Base-by-base conservation (phyloP, 176 grass and related monocot species). In the Coix lacrymajobi region DNA sequence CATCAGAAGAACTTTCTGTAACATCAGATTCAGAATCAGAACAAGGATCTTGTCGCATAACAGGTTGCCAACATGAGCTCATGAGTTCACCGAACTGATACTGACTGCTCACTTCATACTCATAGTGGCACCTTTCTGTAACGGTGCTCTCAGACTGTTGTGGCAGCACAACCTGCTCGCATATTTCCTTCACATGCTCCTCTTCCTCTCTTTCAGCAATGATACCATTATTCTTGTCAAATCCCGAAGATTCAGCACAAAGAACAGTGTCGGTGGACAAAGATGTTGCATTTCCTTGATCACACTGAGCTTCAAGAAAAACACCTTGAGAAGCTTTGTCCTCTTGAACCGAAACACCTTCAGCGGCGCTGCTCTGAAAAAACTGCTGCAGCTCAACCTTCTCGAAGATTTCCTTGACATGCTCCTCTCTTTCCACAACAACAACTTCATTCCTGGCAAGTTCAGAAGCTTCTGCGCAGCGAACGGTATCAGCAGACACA, bases 41-140 rank as follows among this genome's bases (percentile, higher is more conserved):
- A 39, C 67, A 78, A 52, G 58, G 60, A 49, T 87, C 84, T 19
- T 41, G 84, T 69, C 75, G 86, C 4, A 16, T 68, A 73, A 90
- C 68, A 83, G 84, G 88, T 79, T 90, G 67, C 88, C 88, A 90
- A 69, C 84, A 90, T 41, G 88, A 79, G 41, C 79, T 83, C 88
- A 90, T 90, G 51, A 87, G 65, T 66, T 90, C 88, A 75, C 88
- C 84, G 4, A 90, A 68, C 67, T 86, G 88, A 74, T 74, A 87
- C 31, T 82, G 79, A 66, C 71, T 7, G 2, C 62, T 31, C 19
- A 73, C 34, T 67, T 66, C 62, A 66, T 11, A 43, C 51, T 65
- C 71, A 66, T 8, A 36, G 63, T 46, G 24, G 43, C 52, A 31
- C 22, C 6, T 76, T 66, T 40, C 73, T 71, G 30, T 11, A 38